Percentiles rank a stretch among this genome's conserved stretches.
Evolutionary conservation across 1,284 basidiomycete species (phyloP).

Genomic region (Ganoderma resinaceum): DNA sequence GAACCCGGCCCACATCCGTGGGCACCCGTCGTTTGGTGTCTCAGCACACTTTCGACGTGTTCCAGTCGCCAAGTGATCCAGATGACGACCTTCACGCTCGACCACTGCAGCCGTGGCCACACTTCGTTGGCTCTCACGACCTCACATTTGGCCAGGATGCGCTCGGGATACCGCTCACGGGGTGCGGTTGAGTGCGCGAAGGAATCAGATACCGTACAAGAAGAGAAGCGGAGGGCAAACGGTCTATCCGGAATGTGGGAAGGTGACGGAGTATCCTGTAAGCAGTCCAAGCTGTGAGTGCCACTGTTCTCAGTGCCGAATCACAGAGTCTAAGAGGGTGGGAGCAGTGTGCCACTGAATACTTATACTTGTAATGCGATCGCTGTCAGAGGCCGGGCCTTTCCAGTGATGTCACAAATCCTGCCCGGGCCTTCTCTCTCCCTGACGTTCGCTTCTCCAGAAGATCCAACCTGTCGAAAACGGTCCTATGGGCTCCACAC

Average conservation of each 20-base stretch:
- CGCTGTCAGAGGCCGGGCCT: not conserved
- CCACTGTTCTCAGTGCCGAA: not conserved
- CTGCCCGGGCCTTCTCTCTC: not conserved
- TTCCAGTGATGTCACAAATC: not conserved
- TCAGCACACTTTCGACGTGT: too few species aligned
- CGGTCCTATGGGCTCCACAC: not conserved
- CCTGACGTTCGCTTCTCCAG: not conserved
- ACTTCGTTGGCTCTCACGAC: too few species aligned
- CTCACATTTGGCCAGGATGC: too few species aligned
- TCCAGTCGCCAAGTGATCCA: too few species aligned
- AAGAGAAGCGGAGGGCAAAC: not conserved
- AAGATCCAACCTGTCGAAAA: not conserved
- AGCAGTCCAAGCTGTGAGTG: not conserved
- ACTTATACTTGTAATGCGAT: not conserved
- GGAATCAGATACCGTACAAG: not conserved
- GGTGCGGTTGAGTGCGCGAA: too few species aligned
- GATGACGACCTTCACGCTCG: too few species aligned
- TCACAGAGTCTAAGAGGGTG: not conserved
- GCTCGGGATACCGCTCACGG: too few species aligned
- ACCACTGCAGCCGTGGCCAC: too few species aligned
- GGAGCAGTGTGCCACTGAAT: not conserved
- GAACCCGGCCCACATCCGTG: too few species aligned
- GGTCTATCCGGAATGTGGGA: not conserved
- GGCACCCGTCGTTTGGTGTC: too few species aligned
- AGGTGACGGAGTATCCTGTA: not conserved